A percentile compares a stretch with the other conserved stretches of the same genome.
Conservation (phyloP, 78 protist genomes). For the Salpingoeca rosetta region DNA sequence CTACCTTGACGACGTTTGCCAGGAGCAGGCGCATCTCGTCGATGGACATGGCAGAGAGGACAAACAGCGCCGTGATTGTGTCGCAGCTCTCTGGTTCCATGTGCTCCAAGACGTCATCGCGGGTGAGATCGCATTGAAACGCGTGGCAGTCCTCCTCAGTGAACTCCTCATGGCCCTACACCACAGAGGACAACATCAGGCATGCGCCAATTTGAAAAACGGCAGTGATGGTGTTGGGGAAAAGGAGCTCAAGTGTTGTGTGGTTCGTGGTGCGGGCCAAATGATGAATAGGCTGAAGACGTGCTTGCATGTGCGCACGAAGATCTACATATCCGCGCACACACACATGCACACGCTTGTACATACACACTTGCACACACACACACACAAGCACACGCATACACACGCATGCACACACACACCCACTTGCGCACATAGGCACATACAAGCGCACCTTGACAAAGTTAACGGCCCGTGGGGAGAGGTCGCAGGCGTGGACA, state of each 20-base stretch:
- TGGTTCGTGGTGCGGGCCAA: too few species aligned
- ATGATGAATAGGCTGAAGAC: too few species aligned
- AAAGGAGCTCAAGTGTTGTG: too few species aligned
- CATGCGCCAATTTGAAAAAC: neutral
- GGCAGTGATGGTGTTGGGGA: neutral
- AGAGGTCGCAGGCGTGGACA: conserved; percentile 43
- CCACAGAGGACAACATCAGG: neutral
- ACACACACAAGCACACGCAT: neutral
- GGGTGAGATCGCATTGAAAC: neutral
- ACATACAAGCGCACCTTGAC: conserved; percentile 14
- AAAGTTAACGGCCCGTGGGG: conserved; percentile 33
- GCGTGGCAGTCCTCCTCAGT: neutral
- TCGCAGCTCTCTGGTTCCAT: conserved; percentile 20
- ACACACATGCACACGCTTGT: too few species aligned
- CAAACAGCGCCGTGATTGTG: conserved; percentile 50
- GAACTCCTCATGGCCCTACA: neutral
- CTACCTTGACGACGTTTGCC: neutral
- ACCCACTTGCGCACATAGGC: neutral
- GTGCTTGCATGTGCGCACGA: too few species aligned
- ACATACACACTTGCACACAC: too few species aligned
- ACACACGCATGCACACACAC: neutral
- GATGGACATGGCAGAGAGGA: conserved; percentile 59
- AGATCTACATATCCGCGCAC: too few species aligned
- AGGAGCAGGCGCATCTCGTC: conserved; percentile 14
- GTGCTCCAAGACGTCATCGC: neutral